These are phyloP conservation scores for Nannochloropsis salina DNA, from an alignment of 108 stramenopile species.

Conservation along the genomic window DNA sequence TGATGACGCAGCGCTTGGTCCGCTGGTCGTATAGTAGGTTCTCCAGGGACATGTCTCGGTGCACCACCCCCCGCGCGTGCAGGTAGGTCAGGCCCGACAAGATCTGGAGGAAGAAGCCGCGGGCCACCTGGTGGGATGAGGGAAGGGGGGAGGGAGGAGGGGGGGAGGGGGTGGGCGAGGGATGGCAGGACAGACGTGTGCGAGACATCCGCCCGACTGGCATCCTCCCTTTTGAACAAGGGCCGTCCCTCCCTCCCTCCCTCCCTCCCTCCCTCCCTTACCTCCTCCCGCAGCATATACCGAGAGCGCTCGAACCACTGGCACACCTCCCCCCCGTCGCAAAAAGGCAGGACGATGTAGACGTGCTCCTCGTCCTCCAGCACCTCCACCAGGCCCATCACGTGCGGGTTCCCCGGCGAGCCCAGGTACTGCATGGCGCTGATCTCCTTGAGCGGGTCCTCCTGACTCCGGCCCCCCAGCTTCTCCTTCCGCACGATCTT, in stretches of 20 bases:
- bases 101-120: constrained; percentile 82
- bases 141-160: background rate
- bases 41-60: constrained; percentile 38
- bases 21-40: constrained; percentile 29
- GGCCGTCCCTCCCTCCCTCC: background rate
- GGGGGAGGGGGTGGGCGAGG: background rate
- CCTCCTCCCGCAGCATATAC: constrained; percentile 60
- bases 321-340: constrained; percentile 75
- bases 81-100: constrained; percentile 72
- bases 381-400: constrained; percentile 66
- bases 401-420: constrained; percentile 52
- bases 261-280: background rate
- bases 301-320: constrained; percentile 58
- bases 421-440: constrained; percentile 71
- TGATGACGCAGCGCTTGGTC: constrained; percentile 23
- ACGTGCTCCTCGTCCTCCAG: constrained; percentile 74
- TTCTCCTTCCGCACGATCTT: constrained; percentile 69
- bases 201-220: background rate
- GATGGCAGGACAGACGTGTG: background rate
- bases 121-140: constrained; percentile 53
- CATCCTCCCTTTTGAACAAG: background rate
- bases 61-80: constrained; percentile 65
- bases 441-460: constrained; percentile 84
- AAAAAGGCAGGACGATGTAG: constrained; percentile 77
- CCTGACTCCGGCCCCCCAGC: constrained; percentile 66